phyloP scores from a whole-genome alignment of 352 stramenopile genomes.

The Albugo laibachii region DNA sequence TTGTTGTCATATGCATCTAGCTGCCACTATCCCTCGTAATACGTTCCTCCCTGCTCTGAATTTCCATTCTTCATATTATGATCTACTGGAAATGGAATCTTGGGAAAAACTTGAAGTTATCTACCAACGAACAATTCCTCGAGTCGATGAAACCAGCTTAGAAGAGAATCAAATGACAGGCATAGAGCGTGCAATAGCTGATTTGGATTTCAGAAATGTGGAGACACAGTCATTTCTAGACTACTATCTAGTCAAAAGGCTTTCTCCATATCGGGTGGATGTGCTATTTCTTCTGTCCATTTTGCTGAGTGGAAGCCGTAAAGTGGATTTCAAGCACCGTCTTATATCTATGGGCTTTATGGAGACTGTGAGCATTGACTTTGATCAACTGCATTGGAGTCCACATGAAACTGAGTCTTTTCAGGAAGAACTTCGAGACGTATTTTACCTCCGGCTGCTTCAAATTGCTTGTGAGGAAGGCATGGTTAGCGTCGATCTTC shows the following conservation, averaged over 20 bases:
- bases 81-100: no score
- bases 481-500: conserved; percentile 52
- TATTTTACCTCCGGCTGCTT: conserved; percentile 89
- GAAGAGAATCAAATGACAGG: conserved; percentile 33
- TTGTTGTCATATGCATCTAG: conserved; percentile 4
- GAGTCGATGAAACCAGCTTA: no score
- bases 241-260: no score
- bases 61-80: no score
- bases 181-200: no score
- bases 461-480: conserved; percentile 92
- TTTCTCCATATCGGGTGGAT: conserved; percentile 87
- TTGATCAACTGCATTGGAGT: conserved; percentile 84
- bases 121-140: no score
- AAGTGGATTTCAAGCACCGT: conserved; percentile 81
- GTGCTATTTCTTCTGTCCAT: conserved; percentile 94
- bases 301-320: conserved; percentile 86
- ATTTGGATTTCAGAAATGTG: no score
- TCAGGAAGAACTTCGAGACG: conserved; percentile 85
- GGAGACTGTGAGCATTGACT: conserved; percentile 84
- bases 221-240: no score
- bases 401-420: conserved; percentile 65
- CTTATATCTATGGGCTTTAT: conserved; percentile 80
- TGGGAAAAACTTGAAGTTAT: no score
- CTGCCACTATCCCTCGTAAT: no score
- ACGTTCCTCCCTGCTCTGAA: no score